Percentiles rank a stretch among this genome's conserved stretches.
These are phyloP conservation scores for Termitomyces sp. DNA, from an alignment of 768 basidiomycete genomes.

Conservation along the genomic window DNA sequence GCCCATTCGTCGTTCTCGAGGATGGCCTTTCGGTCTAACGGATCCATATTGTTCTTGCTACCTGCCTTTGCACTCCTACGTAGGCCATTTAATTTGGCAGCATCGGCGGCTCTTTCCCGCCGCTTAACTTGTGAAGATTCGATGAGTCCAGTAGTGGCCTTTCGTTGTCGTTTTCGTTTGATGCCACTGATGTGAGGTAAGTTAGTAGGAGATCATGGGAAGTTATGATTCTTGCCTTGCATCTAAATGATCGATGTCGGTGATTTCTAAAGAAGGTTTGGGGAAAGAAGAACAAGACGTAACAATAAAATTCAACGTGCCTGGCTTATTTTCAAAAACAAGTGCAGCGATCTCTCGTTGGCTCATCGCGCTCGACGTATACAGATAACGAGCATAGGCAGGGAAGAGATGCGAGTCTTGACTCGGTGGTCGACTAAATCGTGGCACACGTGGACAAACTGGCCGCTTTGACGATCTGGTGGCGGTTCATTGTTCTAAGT, in stretches of 20 bases:
- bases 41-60: background rate
- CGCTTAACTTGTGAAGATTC: background rate
- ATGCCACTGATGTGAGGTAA: background rate
- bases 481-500: background rate
- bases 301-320: too few relatives aligned
- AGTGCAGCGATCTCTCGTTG: background rate
- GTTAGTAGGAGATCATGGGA: too few relatives aligned
- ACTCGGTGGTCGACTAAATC: background rate
- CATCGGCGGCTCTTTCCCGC: background rate
- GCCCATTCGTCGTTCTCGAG: background rate
- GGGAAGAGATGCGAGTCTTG: background rate
- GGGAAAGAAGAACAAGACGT: too few relatives aligned
- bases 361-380: background rate
- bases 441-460: background rate
- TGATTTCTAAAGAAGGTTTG: background rate
- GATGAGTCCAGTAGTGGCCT: background rate
- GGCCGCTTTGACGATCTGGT: too few relatives aligned
- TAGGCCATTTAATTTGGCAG: background rate
- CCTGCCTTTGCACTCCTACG: background rate
- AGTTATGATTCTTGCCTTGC: background rate
- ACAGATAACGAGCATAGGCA: too few relatives aligned
- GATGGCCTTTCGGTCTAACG: background rate
- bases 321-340: background rate
- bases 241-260: too few relatives aligned
- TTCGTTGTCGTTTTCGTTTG: background rate